Percentiles rank a stretch among this genome's conserved stretches.
Conservation (phyloP, 2,329 filamentous ascomycete species). For the Colletotrichum ledebouriae region DNA sequence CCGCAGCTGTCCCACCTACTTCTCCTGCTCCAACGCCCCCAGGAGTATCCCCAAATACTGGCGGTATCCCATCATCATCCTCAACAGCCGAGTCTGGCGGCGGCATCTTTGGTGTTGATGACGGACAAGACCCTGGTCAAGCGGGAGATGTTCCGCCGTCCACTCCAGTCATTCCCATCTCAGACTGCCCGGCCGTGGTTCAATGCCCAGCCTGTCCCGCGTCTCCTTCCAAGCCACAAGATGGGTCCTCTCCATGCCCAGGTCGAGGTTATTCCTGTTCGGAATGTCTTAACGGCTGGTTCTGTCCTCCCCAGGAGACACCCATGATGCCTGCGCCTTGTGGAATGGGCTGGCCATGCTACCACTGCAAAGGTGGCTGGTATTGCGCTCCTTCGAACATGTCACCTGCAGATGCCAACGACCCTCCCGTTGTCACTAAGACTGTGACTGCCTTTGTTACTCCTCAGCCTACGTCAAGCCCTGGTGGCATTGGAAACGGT, state of each 20-base stretch:
- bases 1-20: neutral
- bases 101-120: constrained; percentile 14
- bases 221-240: constrained; percentile 20
- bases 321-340: constrained; percentile 48
- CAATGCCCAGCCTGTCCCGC: constrained; percentile 44
- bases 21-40: neutral
- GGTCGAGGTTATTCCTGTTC: constrained; percentile 48
- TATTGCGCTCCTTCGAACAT: constrained; percentile 45
- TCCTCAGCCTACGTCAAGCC: constrained; percentile 8
- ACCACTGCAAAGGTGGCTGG: constrained; percentile 49
- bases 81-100: constrained; percentile 1
- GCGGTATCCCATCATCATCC: neutral
- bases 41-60: neutral
- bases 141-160: neutral
- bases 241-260: constrained; percentile 43
- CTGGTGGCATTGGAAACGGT: constrained; percentile 4
- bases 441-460: constrained; percentile 32
- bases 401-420: constrained; percentile 8
- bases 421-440: constrained; percentile 12
- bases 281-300: constrained; percentile 51
- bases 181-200: constrained; percentile 32
- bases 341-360: constrained; percentile 51
- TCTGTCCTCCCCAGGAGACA: constrained; percentile 50
- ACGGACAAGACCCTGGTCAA: constrained; percentile 1
- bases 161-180: constrained; percentile 36